A percentile compares a stretch with the other conserved stretches of the same genome.
Conservation (phyloP, 352 stramenopile species). For the Phytopythium cucurbitacearum region DNA sequence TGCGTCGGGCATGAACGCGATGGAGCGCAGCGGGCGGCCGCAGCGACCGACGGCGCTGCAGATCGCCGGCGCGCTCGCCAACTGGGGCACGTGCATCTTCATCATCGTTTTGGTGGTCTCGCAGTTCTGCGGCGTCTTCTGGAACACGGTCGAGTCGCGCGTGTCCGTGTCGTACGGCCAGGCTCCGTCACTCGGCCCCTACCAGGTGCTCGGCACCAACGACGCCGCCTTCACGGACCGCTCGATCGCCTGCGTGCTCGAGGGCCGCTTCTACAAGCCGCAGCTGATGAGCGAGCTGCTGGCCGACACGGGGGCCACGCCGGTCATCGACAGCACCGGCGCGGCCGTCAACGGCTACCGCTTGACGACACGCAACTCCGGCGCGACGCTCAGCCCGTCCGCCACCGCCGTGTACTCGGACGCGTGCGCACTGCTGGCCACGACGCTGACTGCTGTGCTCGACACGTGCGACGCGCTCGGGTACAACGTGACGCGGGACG, state of each 20-base stretch:
- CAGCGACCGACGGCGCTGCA: background rate
- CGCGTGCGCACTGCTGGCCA: slow-evolving; percentile 17
- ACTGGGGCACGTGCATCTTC: slow-evolving; percentile 27
- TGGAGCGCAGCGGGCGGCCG: background rate
- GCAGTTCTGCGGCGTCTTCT: slow-evolving; percentile 27
- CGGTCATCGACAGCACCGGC: slow-evolving; percentile 2
- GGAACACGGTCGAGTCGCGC: slow-evolving; percentile 11
- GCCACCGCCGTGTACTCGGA: slow-evolving; percentile 17
- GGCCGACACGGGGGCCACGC: slow-evolving; percentile 2
- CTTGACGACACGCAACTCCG: slow-evolving; percentile 10
- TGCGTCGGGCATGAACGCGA: no score
- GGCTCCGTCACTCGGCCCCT: slow-evolving; percentile 10
- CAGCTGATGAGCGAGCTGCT: slow-evolving; percentile 27
- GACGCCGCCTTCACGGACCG: slow-evolving; percentile 48
- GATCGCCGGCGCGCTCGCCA: slow-evolving; percentile 11
- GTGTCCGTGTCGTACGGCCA: slow-evolving; percentile 11
- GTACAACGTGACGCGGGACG: slow-evolving; percentile 11
- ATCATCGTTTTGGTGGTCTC: slow-evolving; percentile 18
- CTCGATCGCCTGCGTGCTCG: slow-evolving; percentile 30
- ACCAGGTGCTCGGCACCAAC: slow-evolving; percentile 24
- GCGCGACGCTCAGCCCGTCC: slow-evolving; percentile 9
- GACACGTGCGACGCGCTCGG: slow-evolving; percentile 23
- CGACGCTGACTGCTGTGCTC: slow-evolving; percentile 20
- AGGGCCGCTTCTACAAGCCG: slow-evolving; percentile 31
- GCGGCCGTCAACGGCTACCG: slow-evolving; percentile 16